A percentile compares a stretch with the other conserved stretches of the same genome.
Evolutionary conservation across 768 basidiomycete species (phyloP).

Genomic region (Panaeolus papilionaceus): DNA sequence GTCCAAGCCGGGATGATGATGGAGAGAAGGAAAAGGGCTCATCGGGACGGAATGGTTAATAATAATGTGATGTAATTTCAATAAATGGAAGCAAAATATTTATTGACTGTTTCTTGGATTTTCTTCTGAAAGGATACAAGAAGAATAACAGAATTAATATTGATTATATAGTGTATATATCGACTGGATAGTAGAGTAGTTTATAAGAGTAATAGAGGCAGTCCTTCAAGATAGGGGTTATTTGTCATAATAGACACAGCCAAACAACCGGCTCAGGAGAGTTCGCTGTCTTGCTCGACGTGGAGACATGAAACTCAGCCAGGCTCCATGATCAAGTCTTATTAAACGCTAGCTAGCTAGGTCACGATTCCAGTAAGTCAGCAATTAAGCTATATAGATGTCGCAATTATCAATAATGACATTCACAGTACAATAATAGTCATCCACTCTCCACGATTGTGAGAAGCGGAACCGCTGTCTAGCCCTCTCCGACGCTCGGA

Average conservation of each 20-base stretch:
- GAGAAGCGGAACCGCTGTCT: conserved; percentile 16
- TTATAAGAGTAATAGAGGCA: not conserved
- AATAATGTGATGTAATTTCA: not conserved
- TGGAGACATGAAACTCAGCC: conserved; percentile 6
- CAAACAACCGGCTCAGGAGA: conserved; percentile 1
- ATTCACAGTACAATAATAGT: conserved; percentile 3
- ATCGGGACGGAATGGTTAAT: not conserved
- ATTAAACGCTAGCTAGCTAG: not conserved
- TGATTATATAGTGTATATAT: too few relatives aligned
- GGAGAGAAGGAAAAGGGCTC: not conserved
- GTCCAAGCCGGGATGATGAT: not conserved
- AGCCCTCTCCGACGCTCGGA: conserved; percentile 14
- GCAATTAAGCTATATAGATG: conserved; percentile 4
- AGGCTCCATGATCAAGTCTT: conserved; percentile 9
- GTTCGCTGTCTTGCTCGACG: conserved; percentile 5
- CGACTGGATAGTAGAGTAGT: too few relatives aligned
- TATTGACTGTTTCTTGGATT: not conserved
- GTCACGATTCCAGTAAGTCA: conserved; percentile 7
- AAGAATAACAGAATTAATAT: too few relatives aligned
- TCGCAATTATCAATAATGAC: conserved; percentile 11
- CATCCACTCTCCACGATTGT: conserved; percentile 14
- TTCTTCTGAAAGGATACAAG: too few relatives aligned
- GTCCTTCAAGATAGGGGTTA: not conserved
- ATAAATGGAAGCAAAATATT: not conserved
- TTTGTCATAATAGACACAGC: not conserved